These are phyloP conservation scores for Exophiala lecanii-corni DNA, from an alignment of 2,329 filamentous ascomycete species.

Conservation along the genomic window DNA sequence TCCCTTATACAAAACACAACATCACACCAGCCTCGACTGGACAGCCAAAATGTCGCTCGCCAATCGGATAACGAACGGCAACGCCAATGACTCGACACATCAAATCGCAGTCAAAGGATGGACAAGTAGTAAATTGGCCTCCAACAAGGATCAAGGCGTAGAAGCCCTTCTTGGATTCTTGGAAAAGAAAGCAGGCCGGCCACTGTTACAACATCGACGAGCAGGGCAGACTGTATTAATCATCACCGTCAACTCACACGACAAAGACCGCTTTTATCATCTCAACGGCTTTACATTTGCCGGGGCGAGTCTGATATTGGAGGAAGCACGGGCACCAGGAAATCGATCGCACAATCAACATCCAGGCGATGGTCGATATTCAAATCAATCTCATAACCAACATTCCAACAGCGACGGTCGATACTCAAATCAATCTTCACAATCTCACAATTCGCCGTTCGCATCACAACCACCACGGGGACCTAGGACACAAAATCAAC, in stretches of 20 bases:
- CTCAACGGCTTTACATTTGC: conserved; percentile 67
- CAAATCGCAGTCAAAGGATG: conserved; percentile 54
- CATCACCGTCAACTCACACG: conserved; percentile 22
- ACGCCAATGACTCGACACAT: neutral
- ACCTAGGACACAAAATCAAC: conserved; percentile 11
- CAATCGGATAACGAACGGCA: neutral
- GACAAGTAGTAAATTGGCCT: conserved; percentile 63
- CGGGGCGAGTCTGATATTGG: conserved; percentile 53
- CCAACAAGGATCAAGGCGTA: conserved; percentile 63
- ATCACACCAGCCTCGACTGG: too few species aligned
- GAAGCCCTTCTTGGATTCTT: conserved; percentile 63
- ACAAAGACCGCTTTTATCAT: conserved; percentile 43
- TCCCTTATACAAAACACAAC: too few species aligned
- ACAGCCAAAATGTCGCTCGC: neutral
- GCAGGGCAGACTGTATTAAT: conserved; percentile 20
- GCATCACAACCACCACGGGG: conserved; percentile 10
- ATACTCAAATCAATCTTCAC: conserved; percentile 10
- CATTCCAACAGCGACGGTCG: conserved; percentile 7
- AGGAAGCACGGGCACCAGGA: conserved; percentile 36
- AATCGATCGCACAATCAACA: conserved; percentile 4
- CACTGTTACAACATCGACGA: conserved; percentile 40
- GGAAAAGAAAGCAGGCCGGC: conserved; percentile 62
- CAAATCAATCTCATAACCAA: conserved; percentile 15
- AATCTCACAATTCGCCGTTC: conserved; percentile 1
- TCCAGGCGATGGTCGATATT: conserved; percentile 1